Evolutionary conservation across 1,139 yeast species (phyloP), one percentile per base, ranked within the genome.

Genomic region (Saccharomycopsis phalli): DNA sequence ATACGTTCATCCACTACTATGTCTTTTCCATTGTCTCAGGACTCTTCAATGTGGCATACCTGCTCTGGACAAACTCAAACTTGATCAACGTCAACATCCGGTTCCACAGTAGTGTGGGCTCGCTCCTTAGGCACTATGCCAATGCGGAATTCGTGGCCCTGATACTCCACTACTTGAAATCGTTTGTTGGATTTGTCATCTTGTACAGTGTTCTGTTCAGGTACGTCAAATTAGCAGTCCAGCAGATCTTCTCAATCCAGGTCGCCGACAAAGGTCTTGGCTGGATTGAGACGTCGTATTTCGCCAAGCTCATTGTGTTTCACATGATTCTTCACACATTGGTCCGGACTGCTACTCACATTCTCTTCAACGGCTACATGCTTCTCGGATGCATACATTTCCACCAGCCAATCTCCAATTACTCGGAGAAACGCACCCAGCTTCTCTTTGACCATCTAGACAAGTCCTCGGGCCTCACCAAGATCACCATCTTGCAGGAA

Each of bases 321-420:
- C 18, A 38, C 16, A 13, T 42, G n/a, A 11, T 36, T 7, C 33
- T 42, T 18, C 38, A 38, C 36, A 27, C 29, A 4, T 7, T 42
- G 1, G 17, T 13, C 17, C 36, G 28, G 21, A 30, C 29, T n/a
- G 27, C 32, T 11, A 16, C 19, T 16, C 25, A 20, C 28, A 31
- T 31, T 20, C 18, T 41, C 4, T 44, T 44, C 37, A 36, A 37
- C 17, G 36, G 46, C n/a, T 44, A 44, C 32, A 38, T 39, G 20
- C 11, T 42, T n/a, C 18, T 42, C n/a, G 47, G 47, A 3, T 23
- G 45, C 14, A 32, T 38, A 13, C 47, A 44, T 30, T 44, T 38
- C 21, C 25, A 31, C 13, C 45, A 41, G 20, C 25, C 30, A 18
- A 37, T 44, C 8, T 41, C 45, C 11, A 36, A 33, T n/a, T 44